Percentiles rank a stretch among this genome's conserved stretches.
Conservation (phyloP, 176 grass and related monocot species). For the Neostapfia colusana region DNA sequence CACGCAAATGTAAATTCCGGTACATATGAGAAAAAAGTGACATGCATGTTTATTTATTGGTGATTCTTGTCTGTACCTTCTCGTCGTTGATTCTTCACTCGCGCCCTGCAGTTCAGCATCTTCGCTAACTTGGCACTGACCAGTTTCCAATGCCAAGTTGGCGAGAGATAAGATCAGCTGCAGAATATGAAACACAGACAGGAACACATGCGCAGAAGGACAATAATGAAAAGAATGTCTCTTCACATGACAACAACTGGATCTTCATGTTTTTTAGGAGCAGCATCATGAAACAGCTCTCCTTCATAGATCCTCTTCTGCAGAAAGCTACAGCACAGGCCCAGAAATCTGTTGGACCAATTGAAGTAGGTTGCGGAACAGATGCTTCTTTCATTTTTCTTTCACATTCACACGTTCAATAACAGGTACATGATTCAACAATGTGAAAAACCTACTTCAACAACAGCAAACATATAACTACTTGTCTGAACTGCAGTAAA, state of each 20-base stretch:
- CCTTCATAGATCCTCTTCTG: no score
- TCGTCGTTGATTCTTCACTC: background rate
- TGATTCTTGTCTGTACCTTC: conserved; percentile 3
- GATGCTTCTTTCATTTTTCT: no score
- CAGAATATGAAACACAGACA: background rate
- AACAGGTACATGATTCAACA: no score
- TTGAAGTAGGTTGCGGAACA: no score
- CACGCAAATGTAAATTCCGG: conserved; percentile 52
- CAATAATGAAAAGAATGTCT: background rate
- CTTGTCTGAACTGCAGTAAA: background rate
- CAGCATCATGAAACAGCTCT: background rate
- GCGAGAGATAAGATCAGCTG: conserved; percentile 5
- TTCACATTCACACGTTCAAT: no score
- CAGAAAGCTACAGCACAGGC: no score
- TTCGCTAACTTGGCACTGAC: background rate
- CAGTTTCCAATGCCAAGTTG: background rate
- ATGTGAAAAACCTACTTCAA: no score
- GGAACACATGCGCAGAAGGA: background rate
- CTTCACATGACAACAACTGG: conserved; percentile 2
- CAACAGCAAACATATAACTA: background rate
- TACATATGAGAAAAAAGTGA: conserved; percentile 28
- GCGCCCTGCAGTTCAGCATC: conserved; percentile 16
- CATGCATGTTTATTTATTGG: conserved; percentile 27
- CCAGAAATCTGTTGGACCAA: no score
- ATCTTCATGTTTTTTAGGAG: background rate